A percentile compares a stretch with the other conserved stretches of the same genome.
These are phyloP conservation scores for Zalerion maritima DNA, from an alignment of 495 filamentous ascomycete species.

Conservation along the genomic window DNA sequence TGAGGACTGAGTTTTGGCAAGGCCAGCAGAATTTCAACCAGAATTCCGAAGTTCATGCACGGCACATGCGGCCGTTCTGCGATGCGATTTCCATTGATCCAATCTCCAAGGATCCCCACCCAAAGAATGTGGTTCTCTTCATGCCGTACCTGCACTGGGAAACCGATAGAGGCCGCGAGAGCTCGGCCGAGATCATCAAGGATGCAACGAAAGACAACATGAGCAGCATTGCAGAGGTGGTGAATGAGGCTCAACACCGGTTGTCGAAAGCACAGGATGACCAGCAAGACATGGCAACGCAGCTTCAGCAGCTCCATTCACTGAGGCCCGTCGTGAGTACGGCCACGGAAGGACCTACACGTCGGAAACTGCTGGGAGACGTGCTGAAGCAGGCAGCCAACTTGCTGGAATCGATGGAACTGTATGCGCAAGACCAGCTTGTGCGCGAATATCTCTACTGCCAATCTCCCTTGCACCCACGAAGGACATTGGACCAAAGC, in stretches of 20 bases:
- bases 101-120: slow-evolving; percentile 8
- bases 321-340: no score
- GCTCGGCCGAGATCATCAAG: no score
- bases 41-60: slow-evolving; percentile 16
- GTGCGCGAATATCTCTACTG: slow-evolving; percentile 41
- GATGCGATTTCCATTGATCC: slow-evolving; percentile 16
- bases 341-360: no score
- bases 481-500: slow-evolving; percentile 55
- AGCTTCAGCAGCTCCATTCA: no score
- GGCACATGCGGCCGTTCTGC: slow-evolving; percentile 23
- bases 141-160: slow-evolving; percentile 64
- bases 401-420: slow-evolving; percentile 25
- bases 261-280: no score
- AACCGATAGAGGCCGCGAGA: no score
- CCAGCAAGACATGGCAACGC: no score
- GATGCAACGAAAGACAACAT: no score
- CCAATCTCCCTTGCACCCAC: slow-evolving; percentile 47
- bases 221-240: no score
- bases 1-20: slow-evolving; percentile 17
- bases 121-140: slow-evolving; percentile 24
- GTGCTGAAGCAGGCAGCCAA: slow-evolving; percentile 33
- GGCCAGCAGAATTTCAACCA: slow-evolving; percentile 15
- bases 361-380: slow-evolving; percentile 30
- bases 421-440: slow-evolving; percentile 39
- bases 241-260: no score